Evolutionary conservation across 176 grass and related monocot genomes (phyloP), one percentile per base, ranked within the genome.

Genomic region (Tillandsia fasciculata): DNA sequence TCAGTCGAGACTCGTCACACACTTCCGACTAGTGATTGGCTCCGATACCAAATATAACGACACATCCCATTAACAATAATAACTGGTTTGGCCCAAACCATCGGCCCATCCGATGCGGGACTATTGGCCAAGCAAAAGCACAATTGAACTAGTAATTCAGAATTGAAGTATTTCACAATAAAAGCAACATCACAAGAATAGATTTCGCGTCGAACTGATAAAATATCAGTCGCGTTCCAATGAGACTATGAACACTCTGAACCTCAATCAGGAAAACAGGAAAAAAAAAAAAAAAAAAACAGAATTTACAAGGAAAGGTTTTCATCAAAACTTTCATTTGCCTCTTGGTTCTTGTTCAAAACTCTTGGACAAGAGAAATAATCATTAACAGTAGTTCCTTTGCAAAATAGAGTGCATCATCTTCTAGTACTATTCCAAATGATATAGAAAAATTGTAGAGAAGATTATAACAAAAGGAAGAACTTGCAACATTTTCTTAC

Each of bases 401-500:
- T 61, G 56, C 9, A 9, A 15, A 23, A 2, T 8, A 10, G 17
- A 1, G 22, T 18, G 56, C 15, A 61, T 61, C 15, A 61, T 18
- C 15, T 61, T 61, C 56, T 6, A 61, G 56, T 7, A 61, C 56
- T 18, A 61, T 18, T 61, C 22, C 8, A 20, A 61, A 61, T 61
- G 56, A 61, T 61, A 20, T 61, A 61, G 56, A 61, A 61, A 61
- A 61, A 61, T 15, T 18, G 22, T 18, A 9, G 15, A 61, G 22
- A 23, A 61, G 17, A n/a, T 18, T 10, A 61, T 61, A 18, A 20
- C 22, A 20, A 14, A 87, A 77, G 14, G 66, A 24, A 15, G 28
- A 73, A 48, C 52, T 63, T 12, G 7, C 33, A 42, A 42, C 33
- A 42, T 42, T 42, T 49, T 50, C 18, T 72, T 75, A 99, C 87